Base-by-base conservation (phyloP, 2,329 filamentous ascomycete species). In the Akanthomyces muscarius region DNA sequence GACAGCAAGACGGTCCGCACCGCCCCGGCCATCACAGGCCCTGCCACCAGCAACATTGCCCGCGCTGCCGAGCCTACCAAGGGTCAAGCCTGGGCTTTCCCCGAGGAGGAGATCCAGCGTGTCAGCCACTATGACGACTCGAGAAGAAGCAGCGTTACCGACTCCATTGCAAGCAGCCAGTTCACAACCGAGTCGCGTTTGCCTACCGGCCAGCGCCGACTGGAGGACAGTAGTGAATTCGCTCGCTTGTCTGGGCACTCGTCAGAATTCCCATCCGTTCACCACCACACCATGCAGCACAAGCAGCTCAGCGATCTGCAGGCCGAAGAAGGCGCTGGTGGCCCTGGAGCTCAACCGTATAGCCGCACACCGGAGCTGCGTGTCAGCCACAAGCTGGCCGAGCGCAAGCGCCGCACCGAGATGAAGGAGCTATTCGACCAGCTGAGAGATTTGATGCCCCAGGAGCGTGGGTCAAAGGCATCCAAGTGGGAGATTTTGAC, bases 401-500 rank as follows among this genome's bases (percentile, higher is more conserved):
- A 95, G 75, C 83, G 91, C 44, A 95, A 95, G 77, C 84, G 91
- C 45, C 81, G 91, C 65, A 93, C 90, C 10, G 91, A 95, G 72
- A 95, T 95, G 91, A 95, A 95, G 77, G 88, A 91, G 70, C 77
- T 95, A 0, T 95, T 95, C 71, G 91, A 95, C 67, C 88, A 91
- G 68, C 78, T 95, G 10, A 86, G 91, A 68, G 88, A 90, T 67
- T 80, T 92, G 44, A 88, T 94, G 77, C 90, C 90, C 1, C 89
- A 92, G 68, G 90, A 91, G 69, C 86, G 91, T 18, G 91, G 91
- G 1, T 89, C 89, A 28, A 96, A 95, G 73, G 91, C 91, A 0
- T 93, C 90, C 68, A 96, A 96, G 69, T 96, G 91, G 91, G 91
- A 96, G 69, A 92, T 94, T 55, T 73, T 96, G 18, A 92, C 89